Percentiles rank a stretch among this genome's conserved stretches.
These are phyloP conservation scores for Endotrypanum monterogeii DNA, from an alignment of 208 protist genomes.

Conservation along the genomic window DNA sequence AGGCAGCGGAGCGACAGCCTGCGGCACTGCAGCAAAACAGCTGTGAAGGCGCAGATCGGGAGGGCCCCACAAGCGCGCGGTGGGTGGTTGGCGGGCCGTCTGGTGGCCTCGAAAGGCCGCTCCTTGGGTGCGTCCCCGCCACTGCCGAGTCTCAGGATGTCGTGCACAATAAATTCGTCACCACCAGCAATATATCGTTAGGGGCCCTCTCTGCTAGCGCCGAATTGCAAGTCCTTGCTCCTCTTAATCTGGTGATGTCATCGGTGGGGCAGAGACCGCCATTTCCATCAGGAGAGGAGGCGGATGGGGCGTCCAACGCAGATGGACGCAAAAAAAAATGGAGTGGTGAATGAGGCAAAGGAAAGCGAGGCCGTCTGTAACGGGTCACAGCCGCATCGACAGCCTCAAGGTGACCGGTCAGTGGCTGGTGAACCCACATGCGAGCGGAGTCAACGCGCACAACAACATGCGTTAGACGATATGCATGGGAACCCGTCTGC, in stretches of 20 bases:
- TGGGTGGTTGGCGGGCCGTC: background rate
- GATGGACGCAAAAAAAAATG: background rate
- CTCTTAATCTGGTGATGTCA: background rate
- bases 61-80: background rate
- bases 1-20: background rate
- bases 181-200: constrained; percentile 23
- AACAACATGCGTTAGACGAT: too few relatives aligned
- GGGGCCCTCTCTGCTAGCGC: constrained; percentile 20
- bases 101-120: background rate
- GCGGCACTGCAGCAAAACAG: background rate
- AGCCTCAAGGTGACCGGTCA: background rate
- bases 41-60: background rate
- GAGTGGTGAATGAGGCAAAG: background rate
- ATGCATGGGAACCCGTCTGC: background rate
- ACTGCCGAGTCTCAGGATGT: background rate
- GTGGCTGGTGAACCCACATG: background rate
- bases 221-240: constrained; percentile 16
- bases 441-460: background rate
- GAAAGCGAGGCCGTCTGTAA: background rate
- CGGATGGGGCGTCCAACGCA: background rate
- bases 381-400: background rate
- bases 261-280: background rate
- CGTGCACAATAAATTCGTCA: constrained; percentile 2
- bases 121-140: background rate
- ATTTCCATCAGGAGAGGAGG: background rate